Evolutionary conservation across 2,329 filamentous ascomycete species (phyloP).

Genomic region (Colletotrichum costaricense): DNA sequence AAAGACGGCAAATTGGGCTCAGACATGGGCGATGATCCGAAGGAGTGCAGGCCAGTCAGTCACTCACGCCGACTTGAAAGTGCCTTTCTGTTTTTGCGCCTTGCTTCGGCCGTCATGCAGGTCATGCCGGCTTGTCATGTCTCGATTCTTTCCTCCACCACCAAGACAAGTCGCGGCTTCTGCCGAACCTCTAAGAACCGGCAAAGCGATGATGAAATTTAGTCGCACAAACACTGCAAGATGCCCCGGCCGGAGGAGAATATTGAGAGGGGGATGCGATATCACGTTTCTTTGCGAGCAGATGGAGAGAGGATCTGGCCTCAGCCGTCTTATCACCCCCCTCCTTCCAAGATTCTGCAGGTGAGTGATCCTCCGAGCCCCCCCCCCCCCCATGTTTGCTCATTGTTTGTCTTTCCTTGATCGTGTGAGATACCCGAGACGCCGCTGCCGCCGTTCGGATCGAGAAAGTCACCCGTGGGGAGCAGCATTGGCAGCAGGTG

Average conservation of each 20-base stretch:
- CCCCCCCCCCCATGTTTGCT: neutral
- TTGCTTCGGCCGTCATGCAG: slow-evolving; percentile 10
- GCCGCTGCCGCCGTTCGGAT: slow-evolving; percentile 13
- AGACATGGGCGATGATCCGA: slow-evolving; percentile 1
- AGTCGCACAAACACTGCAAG: neutral
- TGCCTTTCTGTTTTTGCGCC: neutral
- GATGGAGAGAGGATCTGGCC: neutral
- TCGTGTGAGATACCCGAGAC: neutral
- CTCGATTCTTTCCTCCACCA: slow-evolving; percentile 11
- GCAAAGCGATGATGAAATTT: neutral
- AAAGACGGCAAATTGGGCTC: neutral
- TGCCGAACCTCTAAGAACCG: neutral
- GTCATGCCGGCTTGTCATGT: slow-evolving; percentile 20
- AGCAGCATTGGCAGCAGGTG: neutral
- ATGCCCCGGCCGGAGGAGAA: too few species aligned
- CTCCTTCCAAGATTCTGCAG: neutral
- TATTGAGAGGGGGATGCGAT: neutral
- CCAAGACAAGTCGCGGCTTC: neutral
- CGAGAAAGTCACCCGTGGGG: neutral
- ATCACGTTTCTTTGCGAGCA: neutral
- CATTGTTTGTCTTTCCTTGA: neutral
- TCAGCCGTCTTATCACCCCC: neutral
- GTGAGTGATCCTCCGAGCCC: neutral
- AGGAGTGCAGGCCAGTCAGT: neutral
- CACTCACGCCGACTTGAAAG: neutral